These are phyloP conservation scores for Nyctanthes arbortristis DNA, from an alignment of 257 asterid species.

Conservation along the genomic window DNA sequence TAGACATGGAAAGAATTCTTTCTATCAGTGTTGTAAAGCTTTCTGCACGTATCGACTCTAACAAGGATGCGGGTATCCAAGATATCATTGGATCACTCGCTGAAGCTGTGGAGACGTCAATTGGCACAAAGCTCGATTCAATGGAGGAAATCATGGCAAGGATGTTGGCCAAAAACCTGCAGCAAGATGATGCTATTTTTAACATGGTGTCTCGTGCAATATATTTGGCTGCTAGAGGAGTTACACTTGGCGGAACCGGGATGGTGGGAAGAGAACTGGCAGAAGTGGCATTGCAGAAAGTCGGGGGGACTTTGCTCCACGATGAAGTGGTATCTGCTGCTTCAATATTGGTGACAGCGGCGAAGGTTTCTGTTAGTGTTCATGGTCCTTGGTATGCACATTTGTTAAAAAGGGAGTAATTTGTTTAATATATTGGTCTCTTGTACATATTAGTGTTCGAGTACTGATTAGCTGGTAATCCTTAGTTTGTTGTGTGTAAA, in stretches of 20 bases:
- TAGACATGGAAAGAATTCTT: conserved; percentile 55
- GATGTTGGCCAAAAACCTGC: conserved; percentile 79
- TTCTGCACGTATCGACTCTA: conserved; percentile 55
- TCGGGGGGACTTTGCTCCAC: conserved; percentile 57
- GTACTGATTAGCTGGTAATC: conserved; percentile 9
- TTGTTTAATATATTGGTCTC: background rate
- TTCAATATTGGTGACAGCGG: conserved; percentile 47
- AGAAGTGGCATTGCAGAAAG: conserved; percentile 67
- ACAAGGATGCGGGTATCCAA: conserved; percentile 62
- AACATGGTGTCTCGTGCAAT: conserved; percentile 57
- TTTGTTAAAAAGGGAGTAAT: conserved; percentile 25
- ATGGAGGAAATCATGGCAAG: conserved; percentile 71
- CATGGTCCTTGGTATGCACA: conserved; percentile 82
- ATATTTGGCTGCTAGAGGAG: conserved; percentile 62
- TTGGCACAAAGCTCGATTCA: conserved; percentile 43
- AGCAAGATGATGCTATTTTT: conserved; percentile 72
- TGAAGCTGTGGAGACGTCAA: conserved; percentile 25
- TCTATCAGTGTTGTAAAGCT: conserved; percentile 47
- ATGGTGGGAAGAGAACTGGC: conserved; percentile 55
- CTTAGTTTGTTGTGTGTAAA: conserved; percentile 17
- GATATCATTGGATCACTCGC: conserved; percentile 56
- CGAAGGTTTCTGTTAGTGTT: conserved; percentile 61
- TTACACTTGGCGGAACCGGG: conserved; percentile 64
- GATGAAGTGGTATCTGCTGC: conserved; percentile 61
- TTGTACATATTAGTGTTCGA: conserved; percentile 25